Percentiles rank a stretch among this genome's conserved stretches.
Evolutionary conservation across 225 moss, liverwort and hornwort species (phyloP).

Genomic region (Thuidium tamariscinum): DNA sequence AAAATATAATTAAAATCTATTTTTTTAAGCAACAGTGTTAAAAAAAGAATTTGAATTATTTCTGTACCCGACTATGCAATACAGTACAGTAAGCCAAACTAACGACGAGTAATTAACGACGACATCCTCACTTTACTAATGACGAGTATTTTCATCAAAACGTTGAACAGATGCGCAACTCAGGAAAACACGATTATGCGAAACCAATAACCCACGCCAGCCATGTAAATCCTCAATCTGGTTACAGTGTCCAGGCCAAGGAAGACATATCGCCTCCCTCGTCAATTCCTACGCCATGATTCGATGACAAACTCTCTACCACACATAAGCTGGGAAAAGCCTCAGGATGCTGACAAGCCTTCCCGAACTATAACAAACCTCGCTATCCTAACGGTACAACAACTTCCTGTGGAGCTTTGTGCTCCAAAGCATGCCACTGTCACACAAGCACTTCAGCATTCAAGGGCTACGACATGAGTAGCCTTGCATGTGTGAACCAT

Average conservation of each 20-base stretch:
- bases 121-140: background rate
- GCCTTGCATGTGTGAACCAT: background rate
- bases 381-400: background rate
- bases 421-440: background rate
- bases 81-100: background rate
- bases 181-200: background rate
- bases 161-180: background rate
- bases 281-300: background rate
- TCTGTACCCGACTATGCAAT: too few species aligned
- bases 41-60: too few species aligned
- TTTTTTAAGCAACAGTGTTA: too few species aligned
- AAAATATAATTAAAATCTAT: too few species aligned
- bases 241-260: background rate
- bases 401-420: background rate
- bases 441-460: background rate
- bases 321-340: background rate
- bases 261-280: background rate
- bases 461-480: background rate
- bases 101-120: background rate
- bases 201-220: background rate
- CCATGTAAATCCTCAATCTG: background rate
- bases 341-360: background rate
- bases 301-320: background rate
- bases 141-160: background rate
- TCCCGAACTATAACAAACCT: background rate